These are phyloP conservation scores for Nakazawaea pomicola DNA, from an alignment of 805 yeast genomes.

Conservation along the genomic window DNA sequence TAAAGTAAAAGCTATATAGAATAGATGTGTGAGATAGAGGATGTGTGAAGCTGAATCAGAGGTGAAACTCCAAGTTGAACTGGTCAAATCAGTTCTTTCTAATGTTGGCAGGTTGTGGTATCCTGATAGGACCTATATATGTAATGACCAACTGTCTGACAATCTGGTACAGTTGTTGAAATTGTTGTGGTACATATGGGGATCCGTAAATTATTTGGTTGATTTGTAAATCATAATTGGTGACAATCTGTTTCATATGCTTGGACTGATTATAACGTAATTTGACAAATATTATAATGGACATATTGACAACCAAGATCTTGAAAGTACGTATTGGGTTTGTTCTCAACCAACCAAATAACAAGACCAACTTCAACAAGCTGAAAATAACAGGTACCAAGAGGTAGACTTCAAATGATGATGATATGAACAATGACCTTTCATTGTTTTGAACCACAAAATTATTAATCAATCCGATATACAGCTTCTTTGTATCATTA, in stretches of 20 bases:
- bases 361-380: conserved; percentile 35
- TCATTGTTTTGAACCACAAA: conserved; percentile 37
- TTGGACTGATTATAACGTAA: conserved; percentile 54
- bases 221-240: conserved; percentile 38
- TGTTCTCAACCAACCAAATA: conserved; percentile 29
- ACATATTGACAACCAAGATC: conserved; percentile 33
- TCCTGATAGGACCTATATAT: conserved; percentile 9
- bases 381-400: conserved; percentile 33
- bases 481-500: conserved; percentile 26
- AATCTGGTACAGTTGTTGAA: conserved; percentile 1
- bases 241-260: conserved; percentile 45
- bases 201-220: conserved; percentile 29
- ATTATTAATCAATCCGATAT: conserved; percentile 23
- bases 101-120: conserved; percentile 4
- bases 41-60: neutral
- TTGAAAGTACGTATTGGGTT: conserved; percentile 25
- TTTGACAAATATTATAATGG: conserved; percentile 52
- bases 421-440: conserved; percentile 37
- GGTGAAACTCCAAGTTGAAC: too few species aligned
- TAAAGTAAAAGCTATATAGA: neutral
- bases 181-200: conserved; percentile 30
- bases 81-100: conserved; percentile 6
- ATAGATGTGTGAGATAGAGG: neutral
- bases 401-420: conserved; percentile 41
- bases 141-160: conserved; percentile 1